Conservation (phyloP, 495 filamentous ascomycete species). For the Penicillium malachiteum region DNA sequence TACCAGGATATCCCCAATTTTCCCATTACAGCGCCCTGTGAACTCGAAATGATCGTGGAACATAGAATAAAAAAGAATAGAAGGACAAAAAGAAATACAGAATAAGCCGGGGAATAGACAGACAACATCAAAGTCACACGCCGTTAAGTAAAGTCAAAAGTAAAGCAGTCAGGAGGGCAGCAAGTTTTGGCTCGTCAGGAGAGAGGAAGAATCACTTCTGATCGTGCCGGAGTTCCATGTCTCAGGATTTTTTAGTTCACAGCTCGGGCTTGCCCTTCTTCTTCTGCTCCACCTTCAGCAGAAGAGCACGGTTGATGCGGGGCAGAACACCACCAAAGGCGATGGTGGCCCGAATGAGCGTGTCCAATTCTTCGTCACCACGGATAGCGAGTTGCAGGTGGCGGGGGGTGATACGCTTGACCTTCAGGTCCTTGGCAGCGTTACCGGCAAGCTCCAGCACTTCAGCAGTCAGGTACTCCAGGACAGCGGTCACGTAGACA, state of each 20-base stretch:
- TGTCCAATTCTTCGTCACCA: slow-evolving; percentile 97
- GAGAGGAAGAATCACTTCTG: background rate
- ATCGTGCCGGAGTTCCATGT: slow-evolving; percentile 8
- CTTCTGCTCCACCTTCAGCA: slow-evolving; percentile 99
- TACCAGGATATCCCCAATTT: slow-evolving; percentile 43
- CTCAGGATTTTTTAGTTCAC: slow-evolving; percentile 23
- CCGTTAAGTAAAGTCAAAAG: slow-evolving; percentile 24
- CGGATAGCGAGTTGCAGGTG: slow-evolving; percentile 98
- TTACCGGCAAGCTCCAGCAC: slow-evolving; percentile 98
- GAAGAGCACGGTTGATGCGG: slow-evolving; percentile 95
- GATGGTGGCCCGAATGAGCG: slow-evolving; percentile 94
- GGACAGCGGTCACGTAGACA: slow-evolving; percentile 96
- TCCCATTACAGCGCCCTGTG: slow-evolving; percentile 49
- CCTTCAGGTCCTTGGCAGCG: slow-evolving; percentile 98
- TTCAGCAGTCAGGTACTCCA: slow-evolving; percentile 98
- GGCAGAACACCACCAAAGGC: slow-evolving; percentile 97
- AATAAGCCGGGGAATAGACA: slow-evolving; percentile 32
- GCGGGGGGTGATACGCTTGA: slow-evolving; percentile 99
- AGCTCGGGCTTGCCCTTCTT: slow-evolving; percentile 79
- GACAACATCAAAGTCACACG: slow-evolving; percentile 31
- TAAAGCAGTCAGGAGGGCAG: slow-evolving; percentile 9
- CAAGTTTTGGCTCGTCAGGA: slow-evolving; percentile 5
- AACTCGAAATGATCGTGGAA: slow-evolving; percentile 27
- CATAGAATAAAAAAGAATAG: slow-evolving; percentile 14
- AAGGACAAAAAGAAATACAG: slow-evolving; percentile 21